Conservation (phyloP, 2,329 filamentous ascomycete species). For the Pseudogymnoascus sp. region DNA sequence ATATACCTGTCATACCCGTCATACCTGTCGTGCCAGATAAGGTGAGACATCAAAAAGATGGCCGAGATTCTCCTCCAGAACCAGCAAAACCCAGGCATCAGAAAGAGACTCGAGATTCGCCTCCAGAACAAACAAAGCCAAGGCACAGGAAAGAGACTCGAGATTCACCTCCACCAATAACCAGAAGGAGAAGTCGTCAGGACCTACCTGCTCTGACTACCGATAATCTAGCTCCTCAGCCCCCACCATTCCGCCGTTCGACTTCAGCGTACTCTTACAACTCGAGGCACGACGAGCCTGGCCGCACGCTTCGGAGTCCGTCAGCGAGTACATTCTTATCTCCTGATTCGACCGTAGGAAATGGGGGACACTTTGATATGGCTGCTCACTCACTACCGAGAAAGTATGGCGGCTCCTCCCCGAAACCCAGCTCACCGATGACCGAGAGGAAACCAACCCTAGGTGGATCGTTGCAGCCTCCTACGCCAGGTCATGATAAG, state of each 20-base stretch:
- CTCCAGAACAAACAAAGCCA: background rate
- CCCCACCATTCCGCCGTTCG: slow-evolving; percentile 26
- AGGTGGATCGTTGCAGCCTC: slow-evolving; percentile 13
- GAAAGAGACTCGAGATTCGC: background rate
- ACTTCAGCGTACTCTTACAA: slow-evolving; percentile 21
- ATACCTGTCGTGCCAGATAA: background rate
- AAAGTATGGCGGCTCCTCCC: background rate
- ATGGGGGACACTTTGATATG: background rate
- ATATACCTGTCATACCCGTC: background rate
- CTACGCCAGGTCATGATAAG: slow-evolving; percentile 17
- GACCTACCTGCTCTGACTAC: slow-evolving; percentile 29
- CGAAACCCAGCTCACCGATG: background rate
- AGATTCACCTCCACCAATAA: background rate
- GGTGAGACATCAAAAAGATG: background rate
- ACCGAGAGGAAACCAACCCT: background rate
- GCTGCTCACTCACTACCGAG: background rate
- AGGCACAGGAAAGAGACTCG: background rate
- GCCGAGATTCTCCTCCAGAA: background rate
- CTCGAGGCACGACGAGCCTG: slow-evolving; percentile 20
- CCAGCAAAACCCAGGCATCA: slow-evolving; percentile 13
- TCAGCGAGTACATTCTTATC: slow-evolving; percentile 1
- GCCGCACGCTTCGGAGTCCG: background rate
- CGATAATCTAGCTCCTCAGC: slow-evolving; percentile 26
- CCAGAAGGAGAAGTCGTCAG: slow-evolving; percentile 23
- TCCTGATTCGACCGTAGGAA: background rate